These are phyloP conservation scores for Biscogniauxia mediterranea DNA, from an alignment of 2,329 filamentous ascomycete genomes.

Conservation along the genomic window DNA sequence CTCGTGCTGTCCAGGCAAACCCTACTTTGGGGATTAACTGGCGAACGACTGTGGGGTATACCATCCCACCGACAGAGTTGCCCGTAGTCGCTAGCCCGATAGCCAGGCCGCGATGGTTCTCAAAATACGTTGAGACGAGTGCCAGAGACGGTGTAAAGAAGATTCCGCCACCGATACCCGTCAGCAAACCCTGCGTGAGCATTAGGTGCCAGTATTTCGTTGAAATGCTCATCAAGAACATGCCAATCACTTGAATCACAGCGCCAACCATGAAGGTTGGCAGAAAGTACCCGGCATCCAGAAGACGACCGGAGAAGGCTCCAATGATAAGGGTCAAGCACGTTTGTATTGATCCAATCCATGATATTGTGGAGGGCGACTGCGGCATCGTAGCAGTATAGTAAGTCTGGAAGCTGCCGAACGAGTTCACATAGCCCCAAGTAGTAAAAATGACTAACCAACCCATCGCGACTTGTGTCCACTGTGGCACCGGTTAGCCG, in stretches of 20 bases:
- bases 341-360: conserved; percentile 45
- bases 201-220: conserved; percentile 49
- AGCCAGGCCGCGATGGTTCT: conserved; percentile 51
- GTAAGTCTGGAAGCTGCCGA: conserved; percentile 46
- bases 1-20: conserved; percentile 34
- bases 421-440: conserved; percentile 47
- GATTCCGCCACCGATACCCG: conserved; percentile 52
- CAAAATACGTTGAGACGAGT: conserved; percentile 63
- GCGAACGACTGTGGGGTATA: conserved; percentile 46
- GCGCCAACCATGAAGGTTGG: conserved; percentile 38
- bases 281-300: conserved; percentile 44
- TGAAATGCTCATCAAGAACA: conserved; percentile 43
- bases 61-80: conserved; percentile 52
- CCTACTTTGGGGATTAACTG: conserved; percentile 31
- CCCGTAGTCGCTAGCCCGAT: conserved; percentile 60
- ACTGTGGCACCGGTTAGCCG: conserved; percentile 16
- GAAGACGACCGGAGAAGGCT: conserved; percentile 40
- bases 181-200: conserved; percentile 47
- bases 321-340: conserved; percentile 43
- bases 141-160: conserved; percentile 58
- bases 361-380: conserved; percentile 39
- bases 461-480: conserved; percentile 36
- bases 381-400: conserved; percentile 37
- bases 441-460: conserved; percentile 44
- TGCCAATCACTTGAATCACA: conserved; percentile 40